These are phyloP conservation scores for Botrytis galanthina DNA, from an alignment of 2,329 filamentous ascomycete genomes.

Conservation along the genomic window DNA sequence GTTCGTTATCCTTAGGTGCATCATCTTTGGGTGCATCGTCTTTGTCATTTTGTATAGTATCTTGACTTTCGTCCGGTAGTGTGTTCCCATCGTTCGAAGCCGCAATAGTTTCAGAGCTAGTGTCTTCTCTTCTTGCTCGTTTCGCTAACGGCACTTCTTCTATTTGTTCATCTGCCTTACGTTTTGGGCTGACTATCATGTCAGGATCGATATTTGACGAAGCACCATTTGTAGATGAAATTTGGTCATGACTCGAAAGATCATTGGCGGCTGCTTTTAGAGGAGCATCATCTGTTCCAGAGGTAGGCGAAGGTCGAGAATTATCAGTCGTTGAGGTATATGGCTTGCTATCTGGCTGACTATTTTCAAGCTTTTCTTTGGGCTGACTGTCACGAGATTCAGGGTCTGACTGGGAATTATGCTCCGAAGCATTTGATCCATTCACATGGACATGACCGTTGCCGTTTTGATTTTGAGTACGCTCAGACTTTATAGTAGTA, in stretches of 20 bases:
- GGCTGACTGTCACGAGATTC: neutral
- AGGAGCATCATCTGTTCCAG: constrained; percentile 29
- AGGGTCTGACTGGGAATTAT: constrained; percentile 10
- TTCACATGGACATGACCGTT: constrained; percentile 11
- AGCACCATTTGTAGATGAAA: constrained; percentile 10
- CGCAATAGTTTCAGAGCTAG: neutral
- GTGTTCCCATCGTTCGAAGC: neutral
- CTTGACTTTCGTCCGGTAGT: neutral
- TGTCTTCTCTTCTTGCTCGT: constrained; percentile 3
- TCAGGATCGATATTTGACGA: constrained; percentile 7
- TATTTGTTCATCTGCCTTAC: constrained; percentile 18
- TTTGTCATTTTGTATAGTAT: neutral
- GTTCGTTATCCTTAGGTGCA: neutral
- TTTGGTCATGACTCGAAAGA: constrained; percentile 29
- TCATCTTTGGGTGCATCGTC: neutral
- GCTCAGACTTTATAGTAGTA: neutral
- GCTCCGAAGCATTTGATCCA: constrained; percentile 16
- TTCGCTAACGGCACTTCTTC: constrained; percentile 9
- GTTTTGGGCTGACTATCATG: constrained; percentile 13
- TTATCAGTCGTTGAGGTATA: neutral
- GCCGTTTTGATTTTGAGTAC: constrained; percentile 8
- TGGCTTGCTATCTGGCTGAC: neutral
- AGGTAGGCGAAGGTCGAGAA: neutral
- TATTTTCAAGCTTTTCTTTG: constrained; percentile 26
- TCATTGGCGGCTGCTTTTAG: constrained; percentile 35